Evolutionary conservation across 345 rosid genomes (phyloP), one percentile per base, ranked within the genome.

Genomic region (Eucalyptus urophylla): DNA sequence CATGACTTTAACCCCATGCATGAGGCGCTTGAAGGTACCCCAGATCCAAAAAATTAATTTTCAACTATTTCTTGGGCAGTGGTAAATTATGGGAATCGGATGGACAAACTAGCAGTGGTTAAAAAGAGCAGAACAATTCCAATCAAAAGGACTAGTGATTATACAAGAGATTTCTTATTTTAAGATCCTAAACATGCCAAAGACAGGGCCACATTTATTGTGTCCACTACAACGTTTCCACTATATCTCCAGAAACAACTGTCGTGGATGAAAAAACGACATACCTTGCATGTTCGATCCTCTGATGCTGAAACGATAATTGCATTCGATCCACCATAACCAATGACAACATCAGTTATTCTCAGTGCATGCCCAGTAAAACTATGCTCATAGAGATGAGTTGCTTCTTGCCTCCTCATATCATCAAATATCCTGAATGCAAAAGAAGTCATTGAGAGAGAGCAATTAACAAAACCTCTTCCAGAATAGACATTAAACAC

Each of bases 271-370:
- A 40, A 76, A 76, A 40, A 40, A 72, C 1, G 27, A 72, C 44
- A 65, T 27, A 93, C 99, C 97, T 97, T 97, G 92, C 99, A 97
- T 5, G 97, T 96, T 87, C 95, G 90, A 88, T 96, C 99, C 92
- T 94, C 96, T 12, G 99, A 97, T 89, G 99, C 95, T 33, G 99
- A 94, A 86, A 96, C 91, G n/a, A 96, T 92, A 89, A 93, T 86
- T 33, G 98, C 95, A 94, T 94, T 95, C 89, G 92, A 90, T 88
- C 97, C 97, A 72, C 99, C 97, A 90, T 92, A 92, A 49, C 98
- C 99, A 7, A 89, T 49, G n/a, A 91, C 95, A 85, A 95, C 86
- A 89, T 97, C 98, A 44, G 95, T 97, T 29, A 97, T 91, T 65
- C 91, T 56, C 92, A 93, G 88, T 47, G 92, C 92, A 90, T 97